Conservation (phyloP, 2,329 filamentous ascomycete genomes). For the Fonsecaea pugnacius region DNA sequence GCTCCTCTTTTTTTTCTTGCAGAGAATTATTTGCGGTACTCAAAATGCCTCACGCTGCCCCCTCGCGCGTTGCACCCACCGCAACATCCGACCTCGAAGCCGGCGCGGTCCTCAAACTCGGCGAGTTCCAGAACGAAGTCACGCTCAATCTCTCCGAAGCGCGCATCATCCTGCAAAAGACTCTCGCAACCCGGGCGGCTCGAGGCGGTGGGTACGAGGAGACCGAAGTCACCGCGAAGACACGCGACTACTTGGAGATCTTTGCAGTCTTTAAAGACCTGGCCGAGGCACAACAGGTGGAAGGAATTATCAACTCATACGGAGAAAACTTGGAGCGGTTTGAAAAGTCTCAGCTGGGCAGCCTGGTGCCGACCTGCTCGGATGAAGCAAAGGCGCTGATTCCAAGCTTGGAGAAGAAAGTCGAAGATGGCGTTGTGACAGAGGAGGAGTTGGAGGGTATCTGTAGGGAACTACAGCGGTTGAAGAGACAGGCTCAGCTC, state of each 20-base stretch:
- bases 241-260: constrained; percentile 87
- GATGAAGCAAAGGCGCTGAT: constrained; percentile 98
- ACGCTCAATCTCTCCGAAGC: constrained; percentile 92
- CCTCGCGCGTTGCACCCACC: constrained; percentile 42
- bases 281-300: constrained; percentile 92
- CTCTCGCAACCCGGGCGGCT: constrained; percentile 66
- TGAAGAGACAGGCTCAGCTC: constrained; percentile 48
- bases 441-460: constrained; percentile 87
- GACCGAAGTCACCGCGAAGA: constrained; percentile 73
- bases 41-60: constrained; percentile 36
- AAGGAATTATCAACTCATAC: constrained; percentile 78
- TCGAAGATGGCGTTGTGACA: constrained; percentile 53
- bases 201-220: constrained; percentile 47
- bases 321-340: constrained; percentile 80
- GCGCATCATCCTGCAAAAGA: constrained; percentile 85
- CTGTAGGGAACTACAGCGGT: constrained; percentile 86
- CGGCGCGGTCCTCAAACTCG: constrained; percentile 76
- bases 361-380: constrained; percentile 85
- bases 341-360: constrained; percentile 79
- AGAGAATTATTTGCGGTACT: background rate
- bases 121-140: constrained; percentile 90
- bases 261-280: constrained; percentile 96
- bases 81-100: constrained; percentile 84
- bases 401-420: constrained; percentile 85
- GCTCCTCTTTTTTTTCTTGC: background rate